Percentiles rank a stretch among this genome's conserved stretches.
Conservation (phyloP, 2,329 filamentous ascomycete genomes). For the Calycina herbarum region DNA sequence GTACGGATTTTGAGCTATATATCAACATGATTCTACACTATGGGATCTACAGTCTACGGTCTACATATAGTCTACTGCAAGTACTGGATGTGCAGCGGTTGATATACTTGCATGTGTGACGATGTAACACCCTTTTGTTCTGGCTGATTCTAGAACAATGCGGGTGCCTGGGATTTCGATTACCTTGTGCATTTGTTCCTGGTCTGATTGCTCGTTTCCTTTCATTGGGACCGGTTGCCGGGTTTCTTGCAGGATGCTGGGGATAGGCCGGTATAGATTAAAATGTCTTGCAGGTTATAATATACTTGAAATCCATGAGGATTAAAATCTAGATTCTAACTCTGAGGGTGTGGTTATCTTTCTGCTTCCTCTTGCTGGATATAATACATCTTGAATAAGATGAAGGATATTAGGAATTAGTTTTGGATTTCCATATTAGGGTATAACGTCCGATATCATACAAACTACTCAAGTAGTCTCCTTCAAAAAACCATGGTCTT, state of each 20-base stretch:
- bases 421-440: not conserved
- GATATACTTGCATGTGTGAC: not conserved
- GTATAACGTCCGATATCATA: not conserved
- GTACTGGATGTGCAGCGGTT: not conserved
- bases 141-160: not conserved
- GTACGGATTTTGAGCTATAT: not conserved
- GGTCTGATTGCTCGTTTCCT: not conserved
- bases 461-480: conserved; percentile 14
- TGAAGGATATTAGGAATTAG: not conserved
- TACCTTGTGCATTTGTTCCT: not conserved
- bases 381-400: not conserved
- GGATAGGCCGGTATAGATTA: not conserved
- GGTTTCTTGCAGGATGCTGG: conserved; percentile 2
- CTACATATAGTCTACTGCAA: not conserved
- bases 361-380: not conserved
- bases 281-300: not conserved
- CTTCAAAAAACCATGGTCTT: conserved; percentile 31
- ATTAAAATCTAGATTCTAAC: not conserved
- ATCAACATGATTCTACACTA: not conserved
- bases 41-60: too few relatives aligned
- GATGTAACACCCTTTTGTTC: not conserved
- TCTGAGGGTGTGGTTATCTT: not conserved
- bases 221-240: conserved; percentile 1
- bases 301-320: not conserved
- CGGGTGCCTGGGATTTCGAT: not conserved